Evolutionary conservation across 768 basidiomycete species (phyloP).

Genomic region (Mycena filopes): DNA sequence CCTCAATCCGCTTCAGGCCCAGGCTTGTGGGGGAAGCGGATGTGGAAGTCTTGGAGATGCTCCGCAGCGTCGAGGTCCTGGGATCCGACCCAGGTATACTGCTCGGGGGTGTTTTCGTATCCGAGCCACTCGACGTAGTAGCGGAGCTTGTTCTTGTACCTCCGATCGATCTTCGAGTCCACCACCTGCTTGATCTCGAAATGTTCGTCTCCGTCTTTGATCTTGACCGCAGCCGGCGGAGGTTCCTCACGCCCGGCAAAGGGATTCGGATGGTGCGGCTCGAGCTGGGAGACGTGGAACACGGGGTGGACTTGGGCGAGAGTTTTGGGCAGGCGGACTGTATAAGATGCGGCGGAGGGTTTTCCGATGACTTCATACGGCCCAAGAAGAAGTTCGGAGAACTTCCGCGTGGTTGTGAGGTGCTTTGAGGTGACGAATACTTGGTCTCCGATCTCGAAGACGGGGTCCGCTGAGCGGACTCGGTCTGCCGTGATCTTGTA

Average conservation of each 20-base stretch:
- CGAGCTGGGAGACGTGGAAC: conserved; percentile 35
- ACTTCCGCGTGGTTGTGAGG: conserved; percentile 22
- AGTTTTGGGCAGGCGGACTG: conserved; percentile 33
- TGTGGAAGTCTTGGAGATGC: background rate
- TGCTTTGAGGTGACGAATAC: background rate
- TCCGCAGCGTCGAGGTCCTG: background rate
- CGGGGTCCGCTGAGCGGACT: background rate
- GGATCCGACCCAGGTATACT: background rate
- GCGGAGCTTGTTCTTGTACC: background rate
- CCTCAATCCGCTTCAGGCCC: too few species aligned
- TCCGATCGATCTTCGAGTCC: conserved; percentile 2
- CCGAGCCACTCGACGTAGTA: conserved; percentile 7
- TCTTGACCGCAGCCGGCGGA: background rate
- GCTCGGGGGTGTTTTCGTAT: conserved; percentile 6
- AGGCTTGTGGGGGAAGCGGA: background rate
- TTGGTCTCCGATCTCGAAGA: too few species aligned
- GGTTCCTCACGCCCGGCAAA: background rate
- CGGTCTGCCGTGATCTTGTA: background rate
- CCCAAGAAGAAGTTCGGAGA: conserved; percentile 36
- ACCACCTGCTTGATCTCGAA: conserved; percentile 10
- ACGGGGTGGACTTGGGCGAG: conserved; percentile 35
- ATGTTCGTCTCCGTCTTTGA: background rate
- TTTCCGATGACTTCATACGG: conserved; percentile 36
- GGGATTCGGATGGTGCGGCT: background rate
- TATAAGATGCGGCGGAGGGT: conserved; percentile 34